Base-by-base conservation (phyloP, 306 rosid genomes). In the Gastrolobium bilobum region DNA sequence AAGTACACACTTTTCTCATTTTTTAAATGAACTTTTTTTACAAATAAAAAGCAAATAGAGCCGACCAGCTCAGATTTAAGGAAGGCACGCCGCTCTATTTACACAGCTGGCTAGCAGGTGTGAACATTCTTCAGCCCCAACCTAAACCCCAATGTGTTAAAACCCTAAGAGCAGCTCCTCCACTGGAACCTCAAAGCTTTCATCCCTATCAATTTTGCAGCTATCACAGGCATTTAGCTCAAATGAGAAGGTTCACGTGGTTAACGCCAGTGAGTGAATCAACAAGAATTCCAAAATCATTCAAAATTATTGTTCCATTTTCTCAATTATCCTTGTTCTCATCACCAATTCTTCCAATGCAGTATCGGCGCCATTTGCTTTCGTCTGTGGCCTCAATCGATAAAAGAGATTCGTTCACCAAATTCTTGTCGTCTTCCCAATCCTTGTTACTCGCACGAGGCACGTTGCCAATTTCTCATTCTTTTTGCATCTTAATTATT, bases 311-410 rank as follows among this genome's bases (percentile, higher is more conserved):
- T 31, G 4, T 63, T 38, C 52, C 64, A 0, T 57, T 59, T 58
- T 15, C 26, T 73, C 30, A 3, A n/a, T 6, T 31, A 9, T 7
- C 20, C 4, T 48, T 59, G 9, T 44, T 78, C 43, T 44, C 13
- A 56, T 67, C 47, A 11, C 43, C 39, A 5, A 44, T 48, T 61
- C 48, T 66, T 81, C 64, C 8, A 62, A 53, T 68, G 85, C 91
- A 90, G 98, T 84, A 73, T 84, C 93, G 90, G 88, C 91, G 89
- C 79, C 83, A 76, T 65, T 80, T 93, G 54, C 68, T 86, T 59
- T 82, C 93, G 26, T 81, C 91, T 7, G 6, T 76, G 69, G 68
- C 86, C 13, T 84, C 68, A 15, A 63, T 78, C 50, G 83, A 75
- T 60, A 70, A 68, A 62, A 82, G 72, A 4, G 30, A 80, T 13